Conservation (phyloP, 495 filamentous ascomycete genomes). For the Aspergillus mulundensis region DNA sequence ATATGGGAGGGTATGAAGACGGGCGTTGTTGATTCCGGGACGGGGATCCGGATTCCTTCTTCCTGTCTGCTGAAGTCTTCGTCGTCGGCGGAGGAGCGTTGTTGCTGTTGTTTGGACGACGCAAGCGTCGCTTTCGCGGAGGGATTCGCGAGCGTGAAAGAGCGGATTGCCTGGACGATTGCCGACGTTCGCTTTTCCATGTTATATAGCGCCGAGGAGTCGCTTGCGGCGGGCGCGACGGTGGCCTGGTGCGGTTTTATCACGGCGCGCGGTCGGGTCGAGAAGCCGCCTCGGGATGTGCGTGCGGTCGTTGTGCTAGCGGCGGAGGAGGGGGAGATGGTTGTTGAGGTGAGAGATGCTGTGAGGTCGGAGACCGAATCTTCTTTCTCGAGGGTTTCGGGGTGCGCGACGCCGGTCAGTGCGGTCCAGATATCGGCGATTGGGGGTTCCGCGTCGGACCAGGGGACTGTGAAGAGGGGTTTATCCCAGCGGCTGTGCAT, state of each 20-base stretch:
- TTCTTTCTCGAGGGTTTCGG: conserved; percentile 19
- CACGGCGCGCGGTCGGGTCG: conserved; percentile 11
- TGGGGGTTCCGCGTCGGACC: conserved; percentile 66
- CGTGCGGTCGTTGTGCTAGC: conserved; percentile 30
- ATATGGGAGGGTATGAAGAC: conserved; percentile 51
- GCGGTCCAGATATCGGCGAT: conserved; percentile 76
- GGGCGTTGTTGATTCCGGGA: conserved; percentile 37
- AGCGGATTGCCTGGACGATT: conserved; percentile 68
- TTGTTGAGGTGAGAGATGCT: conserved; percentile 23
- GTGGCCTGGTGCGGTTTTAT: conserved; percentile 80
- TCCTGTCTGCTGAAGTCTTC: conserved; percentile 30
- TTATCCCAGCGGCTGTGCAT: conserved; percentile 93
- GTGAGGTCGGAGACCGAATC: conserved; percentile 22
- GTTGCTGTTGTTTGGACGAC: conserved; percentile 5
- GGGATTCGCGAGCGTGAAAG: conserved; percentile 45
- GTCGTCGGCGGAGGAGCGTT: not conserved
- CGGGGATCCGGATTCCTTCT: conserved; percentile 42
- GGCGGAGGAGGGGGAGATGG: conserved; percentile 26
- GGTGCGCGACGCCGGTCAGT: conserved; percentile 45
- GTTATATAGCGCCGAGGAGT: conserved; percentile 76
- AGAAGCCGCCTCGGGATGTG: conserved; percentile 16
- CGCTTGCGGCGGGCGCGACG: conserved; percentile 60
- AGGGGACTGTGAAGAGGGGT: conserved; percentile 85
- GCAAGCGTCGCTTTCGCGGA: conserved; percentile 48
- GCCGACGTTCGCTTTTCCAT: conserved; percentile 83